Base-by-base conservation (phyloP, 2,329 filamentous ascomycete genomes). In the Eurotiales sp. region DNA sequence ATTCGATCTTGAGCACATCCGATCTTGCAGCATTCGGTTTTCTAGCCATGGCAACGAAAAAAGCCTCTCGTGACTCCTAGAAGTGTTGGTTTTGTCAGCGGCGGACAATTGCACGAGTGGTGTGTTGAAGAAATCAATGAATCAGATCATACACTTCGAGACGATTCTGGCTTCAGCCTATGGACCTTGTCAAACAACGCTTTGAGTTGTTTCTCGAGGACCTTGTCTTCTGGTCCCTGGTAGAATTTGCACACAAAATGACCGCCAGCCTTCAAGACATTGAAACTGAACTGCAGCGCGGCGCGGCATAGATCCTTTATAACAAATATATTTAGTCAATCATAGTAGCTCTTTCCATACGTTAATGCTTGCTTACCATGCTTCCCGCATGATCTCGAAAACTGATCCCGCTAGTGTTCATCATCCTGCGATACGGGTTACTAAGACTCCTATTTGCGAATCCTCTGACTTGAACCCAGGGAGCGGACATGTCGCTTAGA, bases 161-260 rank as follows among this genome's bases (percentile, higher is more conserved):
- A 97, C 6, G 90, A 88, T 51, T 95, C 87, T 1, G 95, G 93
- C 70, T 99, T 99, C 68, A 95, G 87, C 54, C 91, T 80, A 61
- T 87, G 78, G 2, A 99, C 93, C 59, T 82, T 88, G 15, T 76
- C 72, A 65, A 99, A 99, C 61, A 96, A 73, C 44, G 78, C 82
- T 66, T 82, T 88, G 36, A 99, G 75, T 59, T 82, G 82, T 55
- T 72, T 77, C 72, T 96, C 90, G 10, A 99, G 72, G 1, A 74
- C 76, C 70, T 88, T 91, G 64, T 97, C 92, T 68, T 96, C 91
- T 4, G 78, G 69, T 3, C 93, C 93, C 68, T 95, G 89, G 69
- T 97, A 99, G 71, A 95, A 99, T 70, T 99, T 99, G 80, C 92
- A 96, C 40, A 99, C 81, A 61, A 99, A 96, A 67, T 95, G 87